Evolutionary conservation across 805 yeast genomes (phyloP), one percentile per base, ranked within the genome.

Genomic region (Zygotorulaspora florentina): DNA sequence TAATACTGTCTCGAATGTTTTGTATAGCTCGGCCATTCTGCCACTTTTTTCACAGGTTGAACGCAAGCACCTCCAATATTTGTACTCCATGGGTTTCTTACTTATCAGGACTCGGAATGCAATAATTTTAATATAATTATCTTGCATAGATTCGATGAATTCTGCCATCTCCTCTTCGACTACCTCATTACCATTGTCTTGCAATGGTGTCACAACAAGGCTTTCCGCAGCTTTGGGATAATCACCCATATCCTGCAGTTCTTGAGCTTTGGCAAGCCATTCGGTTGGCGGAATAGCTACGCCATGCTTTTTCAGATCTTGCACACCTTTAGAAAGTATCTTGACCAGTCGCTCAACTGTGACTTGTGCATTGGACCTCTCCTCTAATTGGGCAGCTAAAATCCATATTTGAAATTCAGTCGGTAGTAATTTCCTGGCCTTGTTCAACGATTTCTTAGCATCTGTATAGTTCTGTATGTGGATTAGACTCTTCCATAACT

Each of bases 341-440:
- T 52, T 43, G 3, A 17, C 23, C 15, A 58, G 34, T 31, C 46
- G 43, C 4, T 62, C 62, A 1, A 82, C 62, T 48, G 78, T 76
- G 1, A 67, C 61, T n/a, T 67, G 71, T n/a, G 69, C 65, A 7
- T 69, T 69, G 3, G 65, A 60, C 1, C 65, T 58, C 46, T 72
- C 91, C 61, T 87, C 95, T 11, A 88, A 58, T 51, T 80, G 76
- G 1, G 81, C 74, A 1, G 88, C 88, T 0, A 81, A 70, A 2
- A 87, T 65, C 91, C 95, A 87, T 1, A 88, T 71, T 28, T 70
- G 70, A 38, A 71, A 64, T 8, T 77, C 70, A 2, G 71, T 68
- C 2, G 74, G 72, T 11, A 83, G 61, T 0, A 64, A 59, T 44
- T 79, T 78, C 50, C 90, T 69, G 0, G 95, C 95, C 25, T 59